Percentiles rank a stretch among this genome's conserved stretches.
These are phyloP conservation scores for Hypoxylon sp. DNA, from an alignment of 2,329 filamentous ascomycete genomes.

Conservation along the genomic window DNA sequence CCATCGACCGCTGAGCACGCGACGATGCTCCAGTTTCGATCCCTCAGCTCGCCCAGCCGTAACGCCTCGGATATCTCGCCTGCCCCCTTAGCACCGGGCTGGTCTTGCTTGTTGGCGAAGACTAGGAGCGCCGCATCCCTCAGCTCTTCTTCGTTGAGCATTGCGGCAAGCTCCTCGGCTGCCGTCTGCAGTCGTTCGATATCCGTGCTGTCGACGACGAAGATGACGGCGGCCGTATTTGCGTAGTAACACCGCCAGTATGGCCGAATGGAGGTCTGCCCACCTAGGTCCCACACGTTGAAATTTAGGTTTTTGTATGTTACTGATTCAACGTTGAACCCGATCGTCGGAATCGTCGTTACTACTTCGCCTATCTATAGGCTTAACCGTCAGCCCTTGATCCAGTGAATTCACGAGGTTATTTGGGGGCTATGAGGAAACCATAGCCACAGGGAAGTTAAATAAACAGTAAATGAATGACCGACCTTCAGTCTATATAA, in stretches of 20 bases:
- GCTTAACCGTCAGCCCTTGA: conserved; percentile 26
- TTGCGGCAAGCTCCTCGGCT: conserved; percentile 90
- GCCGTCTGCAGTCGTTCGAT: conserved; percentile 95
- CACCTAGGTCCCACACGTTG: conserved; percentile 98
- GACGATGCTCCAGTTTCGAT: conserved; percentile 99
- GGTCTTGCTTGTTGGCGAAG: conserved; percentile 99
- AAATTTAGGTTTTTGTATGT: conserved; percentile 99
- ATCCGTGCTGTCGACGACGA: conserved; percentile 98
- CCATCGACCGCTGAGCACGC: conserved; percentile 97
- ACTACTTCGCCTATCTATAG: conserved; percentile 95
- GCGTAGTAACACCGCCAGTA: conserved; percentile 99
- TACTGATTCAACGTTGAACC: conserved; percentile 99
- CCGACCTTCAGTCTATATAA: conserved; percentile 93
- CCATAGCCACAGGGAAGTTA: background rate
- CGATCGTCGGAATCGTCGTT: conserved; percentile 98
- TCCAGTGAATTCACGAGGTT: background rate
- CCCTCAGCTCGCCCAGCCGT: conserved; percentile 89
- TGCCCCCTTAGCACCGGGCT: conserved; percentile 95
- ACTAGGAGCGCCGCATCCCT: conserved; percentile 93
- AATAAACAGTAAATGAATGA: conserved; percentile 21
- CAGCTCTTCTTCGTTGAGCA: conserved; percentile 97
- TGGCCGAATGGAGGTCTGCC: conserved; percentile 97
- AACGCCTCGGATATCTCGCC: conserved; percentile 97
- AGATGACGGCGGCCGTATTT: conserved; percentile 98
- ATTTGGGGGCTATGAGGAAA: background rate